phyloP scores from a whole-genome alignment of 1,284 basidiomycete genomes.

The Boletus smithii region DNA sequence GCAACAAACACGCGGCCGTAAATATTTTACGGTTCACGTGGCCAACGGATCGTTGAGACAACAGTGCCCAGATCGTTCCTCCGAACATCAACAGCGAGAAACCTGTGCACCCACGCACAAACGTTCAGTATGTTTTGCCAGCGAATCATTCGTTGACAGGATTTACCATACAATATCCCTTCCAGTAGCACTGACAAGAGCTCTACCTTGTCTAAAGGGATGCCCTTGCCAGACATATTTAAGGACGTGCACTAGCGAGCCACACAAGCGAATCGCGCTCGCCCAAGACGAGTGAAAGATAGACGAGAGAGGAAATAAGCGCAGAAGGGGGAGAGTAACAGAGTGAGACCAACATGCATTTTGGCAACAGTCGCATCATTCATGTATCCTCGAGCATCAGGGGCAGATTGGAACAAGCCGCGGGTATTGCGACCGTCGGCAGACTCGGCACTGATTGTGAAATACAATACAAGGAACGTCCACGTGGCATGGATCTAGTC shows the following conservation, averaged over 20 bases:
- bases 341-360: no score
- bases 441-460: neutral
- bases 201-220: constrained; percentile 18
- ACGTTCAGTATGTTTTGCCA: neutral
- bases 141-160: neutral
- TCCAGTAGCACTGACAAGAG: constrained; percentile 14
- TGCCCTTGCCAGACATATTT: constrained; percentile 7
- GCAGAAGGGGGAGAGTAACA: neutral
- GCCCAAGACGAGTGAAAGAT: neutral
- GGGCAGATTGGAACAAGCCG: no score
- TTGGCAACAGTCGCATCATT: neutral
- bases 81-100: constrained; percentile 11
- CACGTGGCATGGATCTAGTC: no score
- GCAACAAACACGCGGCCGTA: neutral
- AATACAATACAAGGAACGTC: no score
- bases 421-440: neutral
- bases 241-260: neutral
- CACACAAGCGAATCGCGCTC: neutral
- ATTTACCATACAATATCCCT: constrained; percentile 16
- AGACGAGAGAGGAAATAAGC: no score
- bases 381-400: neutral
- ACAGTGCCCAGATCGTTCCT: constrained; percentile 6
- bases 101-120: neutral
- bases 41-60: neutral
- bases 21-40: constrained; percentile 1